Base-by-base conservation (phyloP, 495 filamentous ascomycete species). In the Daldinia decipiens region DNA sequence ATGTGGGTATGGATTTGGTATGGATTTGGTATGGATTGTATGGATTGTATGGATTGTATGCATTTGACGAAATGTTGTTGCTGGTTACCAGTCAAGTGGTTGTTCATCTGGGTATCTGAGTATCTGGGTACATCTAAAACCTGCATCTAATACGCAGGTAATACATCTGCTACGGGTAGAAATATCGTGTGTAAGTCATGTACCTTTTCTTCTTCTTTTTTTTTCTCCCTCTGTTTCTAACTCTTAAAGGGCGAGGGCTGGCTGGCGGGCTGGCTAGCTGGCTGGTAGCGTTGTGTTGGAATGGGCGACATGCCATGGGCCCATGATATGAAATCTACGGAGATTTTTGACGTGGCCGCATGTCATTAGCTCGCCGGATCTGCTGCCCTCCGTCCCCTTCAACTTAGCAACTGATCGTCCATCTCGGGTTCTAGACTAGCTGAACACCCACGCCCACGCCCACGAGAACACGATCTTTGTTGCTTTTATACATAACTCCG, bases 261-360 rank as follows among this genome's bases (percentile, higher is more conserved):
- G 12, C 34, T 36, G 12, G 34, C 34, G 13, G 34, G 34, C 9
- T 11, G 32, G 32, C 32, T 34, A 9, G 34, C 34, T 36, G 21
- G 38, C 31, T 7, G 43, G 65, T 69, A 64, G 67, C 50, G 67
- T 71, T 56, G 66, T 64, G 65, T 68, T 50, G 59, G 15, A 53
- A 70, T 62, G 73, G 71, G 73, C 75, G 68, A 65, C 68, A 63
- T 71, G 68, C 66, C 62, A 73, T 72, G 75, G 68, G 65, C 61
- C 67, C 67, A 71, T 73, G 67, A 74, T 70, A 67, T 66, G 63
- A 65, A 69, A 70, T 67, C 67, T 67, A 74, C 75, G 73, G 75
- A 74, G 73, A 77, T 65, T 76, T 76, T 77, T 74, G 75, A 77
- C 75, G 75, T 77, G 75, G 75, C 75, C 71, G 73, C 73, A 74